Evolutionary conservation across 2,329 filamentous ascomycete species (phyloP), one percentile per base, ranked within the genome.

Genomic region (Fusarium tricinctum): DNA sequence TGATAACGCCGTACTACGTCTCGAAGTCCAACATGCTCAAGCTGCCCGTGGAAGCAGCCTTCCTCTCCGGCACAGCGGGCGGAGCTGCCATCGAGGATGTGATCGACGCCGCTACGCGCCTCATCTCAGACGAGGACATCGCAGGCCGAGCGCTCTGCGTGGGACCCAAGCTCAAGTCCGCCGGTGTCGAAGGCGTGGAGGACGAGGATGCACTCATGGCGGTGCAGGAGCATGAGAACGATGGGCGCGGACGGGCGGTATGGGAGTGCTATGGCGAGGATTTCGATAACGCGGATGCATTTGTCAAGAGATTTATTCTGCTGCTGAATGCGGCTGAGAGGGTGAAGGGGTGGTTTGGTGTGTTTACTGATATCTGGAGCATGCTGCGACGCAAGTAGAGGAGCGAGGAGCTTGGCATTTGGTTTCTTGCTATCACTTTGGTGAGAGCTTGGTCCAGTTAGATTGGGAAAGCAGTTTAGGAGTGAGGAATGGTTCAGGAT

Each of bases 1-100:
- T 91, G 72, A 75, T 92, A n/a, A 85, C 84, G 59, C 90, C 90
- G 0, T 92, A 91, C 77, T 92, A 91, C 75, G 80, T 84, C 71
- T 85, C 88, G 69, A 89, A 87, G 15, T 86, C 88, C n/a, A 83
- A 74, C 68, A 80, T 80, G 77, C 69, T 92, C 44, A 74, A 89
- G 6, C 78, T 82, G 1, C 60, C 77, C 2, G 57, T 68, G 2
- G 87, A 81, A 19, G 81, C 85, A 28, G 63, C 84, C 3, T 60
- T 90, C 17, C 80, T 91, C 4, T 85, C 88, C 0, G 90, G 89
- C 15, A 71, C 71, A 14, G 74, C 77, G 1, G 85, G 81, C 3
- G 79, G 84, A 65, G 88, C 85, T 2, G 80, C 81, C 42, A 76
- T 84, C 38, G 83, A 83, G 32, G 88, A 91, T 72, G 89, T 91